phyloP scores from a whole-genome alignment of 2,329 filamentous ascomycete genomes.

The Hymenoscyphus salicellus region DNA sequence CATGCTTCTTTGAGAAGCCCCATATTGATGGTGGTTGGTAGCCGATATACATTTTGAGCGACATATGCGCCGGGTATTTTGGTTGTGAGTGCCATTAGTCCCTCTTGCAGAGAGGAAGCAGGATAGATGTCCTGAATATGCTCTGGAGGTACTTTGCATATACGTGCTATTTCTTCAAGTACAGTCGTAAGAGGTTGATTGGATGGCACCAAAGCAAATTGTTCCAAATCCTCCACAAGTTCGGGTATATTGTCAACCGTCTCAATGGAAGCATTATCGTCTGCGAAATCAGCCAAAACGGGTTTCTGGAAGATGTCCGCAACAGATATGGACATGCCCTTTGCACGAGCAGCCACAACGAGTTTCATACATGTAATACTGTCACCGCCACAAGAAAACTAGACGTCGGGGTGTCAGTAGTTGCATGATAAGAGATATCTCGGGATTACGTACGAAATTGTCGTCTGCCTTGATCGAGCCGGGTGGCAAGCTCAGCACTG shows the following conservation, averaged over 20 bases:
- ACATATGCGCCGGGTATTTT: slow-evolving; percentile 38
- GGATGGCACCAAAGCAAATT: slow-evolving; percentile 24
- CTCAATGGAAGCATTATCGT: slow-evolving; percentile 19
- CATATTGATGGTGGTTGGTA: slow-evolving; percentile 21
- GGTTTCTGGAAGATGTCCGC: slow-evolving; percentile 42
- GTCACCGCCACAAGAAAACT: slow-evolving; percentile 38
- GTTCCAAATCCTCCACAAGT: neutral
- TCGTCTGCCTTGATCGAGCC: slow-evolving; percentile 23
- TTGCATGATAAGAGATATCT: too few species aligned
- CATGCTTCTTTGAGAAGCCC: slow-evolving; percentile 30
- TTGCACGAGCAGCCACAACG: slow-evolving; percentile 37
- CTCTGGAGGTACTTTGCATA: slow-evolving; percentile 20
- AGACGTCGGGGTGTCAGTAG: too few species aligned
- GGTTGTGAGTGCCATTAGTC: slow-evolving; percentile 37
- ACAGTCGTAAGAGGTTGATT: neutral
- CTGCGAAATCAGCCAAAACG: slow-evolving; percentile 44
- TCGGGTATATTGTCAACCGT: slow-evolving; percentile 23
- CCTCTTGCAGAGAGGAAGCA: slow-evolving; percentile 39
- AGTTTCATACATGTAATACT: slow-evolving; percentile 41
- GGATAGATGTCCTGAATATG: slow-evolving; percentile 40
- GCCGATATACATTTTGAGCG: slow-evolving; percentile 27
- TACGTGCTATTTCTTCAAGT: slow-evolving; percentile 2
- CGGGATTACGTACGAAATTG: slow-evolving; percentile 28
- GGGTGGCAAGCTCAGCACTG: slow-evolving; percentile 43
- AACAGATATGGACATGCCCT: slow-evolving; percentile 39